Conservation (phyloP, 768 basidiomycete species). For the Tremella fuciformis region DNA sequence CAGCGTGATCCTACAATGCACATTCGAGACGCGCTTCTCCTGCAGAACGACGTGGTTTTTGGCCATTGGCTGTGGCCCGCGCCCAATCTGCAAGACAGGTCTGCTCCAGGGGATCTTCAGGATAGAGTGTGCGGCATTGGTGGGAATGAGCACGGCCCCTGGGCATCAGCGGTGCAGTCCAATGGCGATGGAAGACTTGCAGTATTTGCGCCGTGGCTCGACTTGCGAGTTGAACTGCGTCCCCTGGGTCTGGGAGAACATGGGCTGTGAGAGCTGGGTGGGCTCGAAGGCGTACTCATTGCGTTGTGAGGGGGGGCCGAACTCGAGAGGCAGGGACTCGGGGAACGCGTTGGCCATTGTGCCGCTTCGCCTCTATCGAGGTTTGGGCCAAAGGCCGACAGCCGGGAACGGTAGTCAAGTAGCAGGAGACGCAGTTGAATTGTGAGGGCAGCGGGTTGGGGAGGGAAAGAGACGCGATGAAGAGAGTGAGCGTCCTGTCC, state of each 20-base stretch:
- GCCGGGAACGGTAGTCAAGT: no score
- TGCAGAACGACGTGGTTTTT: conserved; percentile 44
- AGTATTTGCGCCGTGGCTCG: conserved; percentile 50
- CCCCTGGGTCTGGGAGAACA: conserved; percentile 40
- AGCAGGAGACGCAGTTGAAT: no score
- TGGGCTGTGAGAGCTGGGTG: conserved; percentile 43
- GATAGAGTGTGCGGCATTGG: conserved; percentile 36
- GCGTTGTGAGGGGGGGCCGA: neutral
- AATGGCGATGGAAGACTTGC: conserved; percentile 19
- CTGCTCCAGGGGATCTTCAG: conserved; percentile 47
- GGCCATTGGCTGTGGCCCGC: conserved; percentile 33
- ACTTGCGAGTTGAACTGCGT: conserved; percentile 42
- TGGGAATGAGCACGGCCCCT: conserved; percentile 51
- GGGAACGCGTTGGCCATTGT: neutral
- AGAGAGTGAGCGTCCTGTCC: no score
- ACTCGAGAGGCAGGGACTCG: conserved; percentile 3
- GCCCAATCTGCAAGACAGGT: conserved; percentile 40
- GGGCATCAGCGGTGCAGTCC: conserved; percentile 7
- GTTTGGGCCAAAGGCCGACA: no score
- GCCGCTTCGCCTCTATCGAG: no score
- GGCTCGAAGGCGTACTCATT: conserved; percentile 38
- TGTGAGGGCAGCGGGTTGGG: no score
- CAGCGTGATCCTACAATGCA: conserved; percentile 46
- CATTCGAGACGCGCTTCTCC: conserved; percentile 44
- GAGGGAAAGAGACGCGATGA: no score